Evolutionary conservation across 148 eudicot genomes (phyloP).

Genomic region (Rheum nobile): DNA sequence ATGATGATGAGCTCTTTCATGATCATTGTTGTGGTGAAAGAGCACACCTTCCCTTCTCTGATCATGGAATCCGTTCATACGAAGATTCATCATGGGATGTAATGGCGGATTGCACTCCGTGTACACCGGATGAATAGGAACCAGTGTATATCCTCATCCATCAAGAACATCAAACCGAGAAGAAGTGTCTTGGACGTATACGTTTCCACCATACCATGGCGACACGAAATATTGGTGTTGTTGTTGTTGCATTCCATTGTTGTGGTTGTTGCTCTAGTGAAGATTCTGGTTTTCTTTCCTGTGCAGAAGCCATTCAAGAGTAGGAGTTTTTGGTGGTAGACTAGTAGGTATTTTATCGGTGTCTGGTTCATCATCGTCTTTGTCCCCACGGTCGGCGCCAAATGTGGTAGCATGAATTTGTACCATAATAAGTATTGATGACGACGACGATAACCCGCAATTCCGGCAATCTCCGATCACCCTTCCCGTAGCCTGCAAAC

Average conservation of each 20-base stretch:
- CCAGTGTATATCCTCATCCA: constrained; percentile 40
- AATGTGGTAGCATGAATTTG: too few species aligned
- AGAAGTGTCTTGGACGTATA: constrained; percentile 17
- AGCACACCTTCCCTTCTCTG: constrained; percentile 26
- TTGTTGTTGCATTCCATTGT: constrained; percentile 18
- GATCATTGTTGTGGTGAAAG: constrained; percentile 16
- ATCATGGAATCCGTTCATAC: constrained; percentile 35
- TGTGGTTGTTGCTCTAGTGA: constrained; percentile 4
- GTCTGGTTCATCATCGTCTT: too few species aligned
- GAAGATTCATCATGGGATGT: constrained; percentile 22
- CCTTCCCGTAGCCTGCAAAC: too few species aligned
- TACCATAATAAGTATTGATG: too few species aligned
- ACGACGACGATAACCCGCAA: too few species aligned
- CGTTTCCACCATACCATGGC: constrained; percentile 15
- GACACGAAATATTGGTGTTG: not conserved
- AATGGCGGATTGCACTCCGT: constrained; percentile 30
- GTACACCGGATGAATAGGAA: constrained; percentile 26
- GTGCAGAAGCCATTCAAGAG: constrained; percentile 40
- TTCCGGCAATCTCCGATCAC: too few species aligned
- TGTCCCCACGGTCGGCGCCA: too few species aligned
- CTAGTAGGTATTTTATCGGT: too few species aligned
- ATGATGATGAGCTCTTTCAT: constrained; percentile 36
- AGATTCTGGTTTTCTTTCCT: constrained; percentile 27
- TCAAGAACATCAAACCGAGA: constrained; percentile 35
- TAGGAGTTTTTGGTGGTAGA: constrained; percentile 34